Conservation (phyloP, 129 eudicot species). For the Solidago caesia region DNA sequence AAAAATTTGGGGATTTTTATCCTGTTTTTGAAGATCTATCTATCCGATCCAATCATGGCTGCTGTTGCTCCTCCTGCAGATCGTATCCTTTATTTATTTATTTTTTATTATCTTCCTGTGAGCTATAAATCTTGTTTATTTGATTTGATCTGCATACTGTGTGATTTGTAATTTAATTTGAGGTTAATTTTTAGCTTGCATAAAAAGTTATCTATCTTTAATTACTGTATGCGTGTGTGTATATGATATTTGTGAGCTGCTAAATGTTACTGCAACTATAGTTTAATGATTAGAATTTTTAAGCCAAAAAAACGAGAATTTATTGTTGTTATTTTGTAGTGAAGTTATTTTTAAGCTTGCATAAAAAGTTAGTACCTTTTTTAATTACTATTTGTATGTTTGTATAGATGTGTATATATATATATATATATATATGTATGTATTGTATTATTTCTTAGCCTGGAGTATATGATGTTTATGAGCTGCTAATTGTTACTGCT, state of each 20-base stretch:
- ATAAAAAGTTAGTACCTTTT: no score
- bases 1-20: slow-evolving; percentile 22
- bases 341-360: background rate
- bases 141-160: slow-evolving; percentile 18
- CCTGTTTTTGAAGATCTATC: slow-evolving; percentile 40
- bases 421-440: background rate
- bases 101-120: background rate
- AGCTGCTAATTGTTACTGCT: background rate
- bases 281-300: no score
- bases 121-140: background rate
- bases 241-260: no score
- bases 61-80: slow-evolving; percentile 67
- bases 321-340: background rate
- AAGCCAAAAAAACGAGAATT: background rate
- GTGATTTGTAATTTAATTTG: background rate
- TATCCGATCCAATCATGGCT: slow-evolving; percentile 48
- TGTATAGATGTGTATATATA: background rate
- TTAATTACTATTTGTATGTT: background rate
- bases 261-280: no score
- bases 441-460: background rate
- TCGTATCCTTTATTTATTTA: slow-evolving; percentile 52
- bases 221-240: no score
- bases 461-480: background rate
- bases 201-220: background rate
- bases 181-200: no score